A percentile compares a stretch with the other conserved stretches of the same genome.
These are phyloP conservation scores for Copromyces sp. DNA, from an alignment of 495 filamentous ascomycete genomes.

Conservation along the genomic window DNA sequence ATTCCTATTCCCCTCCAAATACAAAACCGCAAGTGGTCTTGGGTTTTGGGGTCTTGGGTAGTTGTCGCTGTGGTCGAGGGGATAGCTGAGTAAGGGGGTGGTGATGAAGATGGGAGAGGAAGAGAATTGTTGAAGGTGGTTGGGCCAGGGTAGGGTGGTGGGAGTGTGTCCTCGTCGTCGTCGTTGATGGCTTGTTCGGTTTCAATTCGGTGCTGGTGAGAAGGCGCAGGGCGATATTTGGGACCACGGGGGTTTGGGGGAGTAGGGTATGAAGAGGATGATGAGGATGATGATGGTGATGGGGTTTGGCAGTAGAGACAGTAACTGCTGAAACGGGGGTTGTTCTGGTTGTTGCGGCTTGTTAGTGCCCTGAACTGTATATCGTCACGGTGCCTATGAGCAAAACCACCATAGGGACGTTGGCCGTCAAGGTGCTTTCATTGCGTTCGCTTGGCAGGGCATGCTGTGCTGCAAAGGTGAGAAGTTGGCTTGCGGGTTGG, in stretches of 20 bases:
- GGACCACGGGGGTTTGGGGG: slow-evolving; percentile 14
- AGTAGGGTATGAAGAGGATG: slow-evolving; percentile 20
- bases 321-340: slow-evolving; percentile 58
- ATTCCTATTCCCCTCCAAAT: slow-evolving; percentile 36
- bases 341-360: slow-evolving; percentile 32
- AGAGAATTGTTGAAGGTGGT: slow-evolving; percentile 5
- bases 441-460: not conserved
- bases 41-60: not conserved
- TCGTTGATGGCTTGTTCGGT: slow-evolving; percentile 21
- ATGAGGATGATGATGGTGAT: slow-evolving; percentile 30
- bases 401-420: not conserved
- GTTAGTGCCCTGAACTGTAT: not conserved
- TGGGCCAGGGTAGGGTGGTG: slow-evolving; percentile 44
- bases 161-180: slow-evolving; percentile 17
- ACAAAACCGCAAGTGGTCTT: slow-evolving; percentile 46
- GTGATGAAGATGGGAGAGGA: slow-evolving; percentile 26
- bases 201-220: slow-evolving; percentile 27
- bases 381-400: not conserved
- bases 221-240: slow-evolving; percentile 2
- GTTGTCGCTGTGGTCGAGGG: not conserved
- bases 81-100: slow-evolving; percentile 19
- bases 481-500: not conserved
- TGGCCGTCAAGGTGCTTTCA: not conserved
- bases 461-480: not conserved
- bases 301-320: slow-evolving; percentile 48